Percentiles rank a stretch among this genome's conserved stretches.
Conservation (phyloP, 2,329 filamentous ascomycete species). For the Thielaviopsis populi region DNA sequence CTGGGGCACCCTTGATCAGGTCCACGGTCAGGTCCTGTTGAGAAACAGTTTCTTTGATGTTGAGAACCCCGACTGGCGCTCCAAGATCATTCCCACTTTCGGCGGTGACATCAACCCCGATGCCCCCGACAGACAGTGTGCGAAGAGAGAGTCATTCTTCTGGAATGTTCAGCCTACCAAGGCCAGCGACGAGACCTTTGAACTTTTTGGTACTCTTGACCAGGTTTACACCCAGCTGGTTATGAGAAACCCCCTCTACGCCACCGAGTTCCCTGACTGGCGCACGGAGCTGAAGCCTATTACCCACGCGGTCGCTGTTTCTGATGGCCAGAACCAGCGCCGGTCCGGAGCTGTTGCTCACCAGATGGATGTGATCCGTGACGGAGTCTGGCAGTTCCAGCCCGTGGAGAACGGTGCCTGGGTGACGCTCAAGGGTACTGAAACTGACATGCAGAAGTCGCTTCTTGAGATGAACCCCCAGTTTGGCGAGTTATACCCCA, state of each 20-base stretch:
- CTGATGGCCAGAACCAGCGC: background rate
- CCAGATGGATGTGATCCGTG: background rate
- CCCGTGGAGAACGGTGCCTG: conserved; percentile 14
- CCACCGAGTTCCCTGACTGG: background rate
- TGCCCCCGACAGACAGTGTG: background rate
- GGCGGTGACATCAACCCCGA: background rate
- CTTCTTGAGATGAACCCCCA: conserved; percentile 18
- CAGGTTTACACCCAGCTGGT: background rate
- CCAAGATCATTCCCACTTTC: background rate
- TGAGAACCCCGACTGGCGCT: background rate
- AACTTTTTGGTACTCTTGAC: background rate
- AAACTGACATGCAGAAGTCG: conserved; percentile 17
- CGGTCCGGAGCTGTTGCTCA: background rate
- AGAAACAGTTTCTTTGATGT: background rate
- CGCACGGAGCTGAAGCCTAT: background rate
- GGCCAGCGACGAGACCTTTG: background rate
- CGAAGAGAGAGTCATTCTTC: background rate
- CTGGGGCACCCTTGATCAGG: background rate
- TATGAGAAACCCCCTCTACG: background rate
- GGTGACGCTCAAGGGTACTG: conserved; percentile 18
- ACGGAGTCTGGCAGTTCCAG: conserved; percentile 18
- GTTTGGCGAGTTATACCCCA: conserved; percentile 16
- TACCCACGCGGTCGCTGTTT: background rate
- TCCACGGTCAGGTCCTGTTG: background rate
- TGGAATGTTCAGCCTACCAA: background rate